Evolutionary conservation across 768 basidiomycete species (phyloP), one percentile per base, ranked within the genome.

Genomic region (Hemileccinum impolitum): DNA sequence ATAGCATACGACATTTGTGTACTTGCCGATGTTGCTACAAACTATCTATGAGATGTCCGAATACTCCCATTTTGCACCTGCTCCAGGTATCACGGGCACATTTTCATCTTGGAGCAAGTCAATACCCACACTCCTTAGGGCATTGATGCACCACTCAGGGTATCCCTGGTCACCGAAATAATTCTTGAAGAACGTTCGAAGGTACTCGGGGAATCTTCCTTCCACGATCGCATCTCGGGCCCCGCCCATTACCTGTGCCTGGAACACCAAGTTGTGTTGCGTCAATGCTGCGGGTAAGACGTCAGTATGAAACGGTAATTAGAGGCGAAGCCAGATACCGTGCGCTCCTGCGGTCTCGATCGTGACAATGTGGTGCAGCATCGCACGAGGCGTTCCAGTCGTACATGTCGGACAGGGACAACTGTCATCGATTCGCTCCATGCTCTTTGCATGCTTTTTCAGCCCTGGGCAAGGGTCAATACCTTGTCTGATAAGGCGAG

Each of bases 381-480:
- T 74, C 10, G 90, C 87, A 50, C 90, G 76, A 21, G 90, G 80
- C 42, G 77, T 80, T 30, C 82, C 78, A 41, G 72, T 73, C 25
- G 64, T 66, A 62, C 92, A 95, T 4, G 91, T 93, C n/a, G 89
- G 89, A 63, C 92, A 95, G 35, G 89, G 87, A 57, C 92, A 95
- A 2, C 66, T 64, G 34, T 78, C 72, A 59, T 94, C 93, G 32
- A 94, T 90, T 2, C 85, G 79, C 17, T 65, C 59, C 52, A 92
- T 77, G 61, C 90, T 86, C 44, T 75, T 75, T 0, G 82, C 76
- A 56, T 93, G 81, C 63, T 84, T 88, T 47, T 74, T 78, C 28
- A 94, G 74, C 18, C 65, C 65, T 69, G 54, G 25, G 43, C 15
- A 52, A 41, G 39, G 41, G 39, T 63, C 30, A 55, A 32, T 43